A percentile compares a stretch with the other conserved stretches of the same genome.
These are phyloP conservation scores for Saturnispora bothae DNA, from an alignment of 805 yeast genomes.

Conservation along the genomic window DNA sequence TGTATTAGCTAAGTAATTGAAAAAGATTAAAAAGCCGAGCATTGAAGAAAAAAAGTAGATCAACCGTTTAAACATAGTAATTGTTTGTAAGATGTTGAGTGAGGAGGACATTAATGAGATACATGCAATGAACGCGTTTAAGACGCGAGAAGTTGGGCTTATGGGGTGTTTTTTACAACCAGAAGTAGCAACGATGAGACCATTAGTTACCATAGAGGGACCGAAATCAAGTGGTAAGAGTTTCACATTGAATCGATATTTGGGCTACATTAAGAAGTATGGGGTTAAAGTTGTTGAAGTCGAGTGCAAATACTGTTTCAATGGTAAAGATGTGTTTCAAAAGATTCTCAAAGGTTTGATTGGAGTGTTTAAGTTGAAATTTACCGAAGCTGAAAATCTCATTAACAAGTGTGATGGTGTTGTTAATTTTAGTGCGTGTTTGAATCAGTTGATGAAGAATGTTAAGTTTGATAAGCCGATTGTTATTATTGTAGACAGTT, in stretches of 20 bases:
- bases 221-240: constrained; percentile 41
- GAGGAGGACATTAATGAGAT: background rate
- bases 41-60: no score
- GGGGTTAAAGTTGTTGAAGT: constrained; percentile 25
- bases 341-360: constrained; percentile 25
- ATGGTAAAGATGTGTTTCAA: constrained; percentile 32
- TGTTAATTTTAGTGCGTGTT: constrained; percentile 29
- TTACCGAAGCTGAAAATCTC: constrained; percentile 5
- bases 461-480: background rate
- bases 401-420: constrained; percentile 30
- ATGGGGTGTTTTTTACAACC: constrained; percentile 28
- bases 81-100: no score
- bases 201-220: constrained; percentile 37
- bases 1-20: no score
- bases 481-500: constrained; percentile 32
- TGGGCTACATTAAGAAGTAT: constrained; percentile 14
- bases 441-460: constrained; percentile 27
- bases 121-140: constrained; percentile 13
- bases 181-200: constrained; percentile 23
- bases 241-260: constrained; percentile 26
- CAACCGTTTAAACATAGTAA: no score
- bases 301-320: constrained; percentile 36
- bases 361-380: constrained; percentile 7
- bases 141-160: constrained; percentile 29
- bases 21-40: no score